These are phyloP conservation scores for Ceratobasidium sp. DNA, from an alignment of 1,284 basidiomycete species.

Conservation along the genomic window DNA sequence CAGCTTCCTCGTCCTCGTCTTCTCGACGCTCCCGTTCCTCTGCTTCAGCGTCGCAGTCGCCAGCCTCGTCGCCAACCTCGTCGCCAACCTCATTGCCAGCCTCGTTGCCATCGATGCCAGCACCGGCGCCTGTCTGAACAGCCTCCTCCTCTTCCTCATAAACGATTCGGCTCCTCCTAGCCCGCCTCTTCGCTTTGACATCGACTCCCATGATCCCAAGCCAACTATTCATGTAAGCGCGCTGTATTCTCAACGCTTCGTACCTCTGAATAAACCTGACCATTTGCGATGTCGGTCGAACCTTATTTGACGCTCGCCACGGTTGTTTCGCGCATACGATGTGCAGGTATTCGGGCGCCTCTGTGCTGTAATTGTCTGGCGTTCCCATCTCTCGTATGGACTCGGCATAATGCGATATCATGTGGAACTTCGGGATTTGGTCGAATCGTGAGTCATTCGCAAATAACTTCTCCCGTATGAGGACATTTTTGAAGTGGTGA, in stretches of 20 bases:
- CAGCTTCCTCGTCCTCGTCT: neutral
- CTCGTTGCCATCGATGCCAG: no score
- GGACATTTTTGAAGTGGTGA: slow-evolving; percentile 48
- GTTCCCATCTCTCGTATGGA: slow-evolving; percentile 43
- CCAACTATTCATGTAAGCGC: slow-evolving; percentile 15
- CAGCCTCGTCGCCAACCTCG: neutral
- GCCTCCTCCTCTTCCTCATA: slow-evolving; percentile 7
- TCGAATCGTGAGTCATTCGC: slow-evolving; percentile 17
- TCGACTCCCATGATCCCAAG: neutral
- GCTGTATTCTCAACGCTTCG: slow-evolving; percentile 23
- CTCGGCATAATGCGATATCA: slow-evolving; percentile 40
- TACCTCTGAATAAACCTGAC: slow-evolving; percentile 15
- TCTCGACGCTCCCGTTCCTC: neutral
- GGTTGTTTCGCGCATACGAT: slow-evolving; percentile 37
- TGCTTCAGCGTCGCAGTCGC: neutral
- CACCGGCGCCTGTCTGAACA: neutral
- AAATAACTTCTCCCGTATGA: slow-evolving; percentile 26
- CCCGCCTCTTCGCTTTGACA: neutral
- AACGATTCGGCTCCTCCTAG: neutral
- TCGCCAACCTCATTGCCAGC: neutral
- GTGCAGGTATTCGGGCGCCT: slow-evolving; percentile 47
- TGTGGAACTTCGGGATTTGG: slow-evolving; percentile 44
- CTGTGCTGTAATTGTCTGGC: slow-evolving; percentile 47
- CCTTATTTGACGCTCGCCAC: slow-evolving; percentile 36
- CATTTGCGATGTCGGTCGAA: slow-evolving; percentile 14